Conservation (phyloP, 805 yeast genomes). For the Candida maltosa region DNA sequence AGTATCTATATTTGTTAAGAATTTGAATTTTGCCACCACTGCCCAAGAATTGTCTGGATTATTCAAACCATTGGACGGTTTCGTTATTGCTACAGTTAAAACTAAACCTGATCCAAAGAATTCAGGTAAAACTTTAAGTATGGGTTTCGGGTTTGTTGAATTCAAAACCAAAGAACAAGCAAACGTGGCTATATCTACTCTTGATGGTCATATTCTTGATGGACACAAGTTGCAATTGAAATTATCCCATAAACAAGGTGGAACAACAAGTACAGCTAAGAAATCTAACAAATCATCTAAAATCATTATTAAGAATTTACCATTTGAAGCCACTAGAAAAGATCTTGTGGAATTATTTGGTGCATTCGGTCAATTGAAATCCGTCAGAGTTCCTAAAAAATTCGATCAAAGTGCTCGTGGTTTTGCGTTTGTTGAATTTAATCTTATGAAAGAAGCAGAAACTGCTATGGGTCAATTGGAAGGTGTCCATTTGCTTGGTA, state of each 20-base stretch:
- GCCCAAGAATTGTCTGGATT: conserved; percentile 49
- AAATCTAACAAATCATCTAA: conserved; percentile 49
- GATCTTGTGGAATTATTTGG: conserved; percentile 92
- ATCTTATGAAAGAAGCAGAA: conserved; percentile 84
- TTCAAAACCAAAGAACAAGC: conserved; percentile 80
- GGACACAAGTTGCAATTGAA: conserved; percentile 91
- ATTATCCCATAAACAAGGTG: conserved; percentile 73
- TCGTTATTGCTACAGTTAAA: conserved; percentile 75
- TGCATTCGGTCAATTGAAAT: conserved; percentile 89
- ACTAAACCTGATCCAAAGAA: conserved; percentile 85
- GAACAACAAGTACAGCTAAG: conserved; percentile 17
- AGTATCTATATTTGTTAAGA: conserved; percentile 86
- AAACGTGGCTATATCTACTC: conserved; percentile 61
- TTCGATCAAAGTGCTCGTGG: conserved; percentile 95
- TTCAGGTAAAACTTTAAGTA: conserved; percentile 65
- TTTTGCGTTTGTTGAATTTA: conserved; percentile 94
- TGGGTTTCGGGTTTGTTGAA: conserved; percentile 98
- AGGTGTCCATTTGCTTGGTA: conserved; percentile 95
- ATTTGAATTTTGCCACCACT: conserved; percentile 82
- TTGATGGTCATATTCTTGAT: conserved; percentile 77
- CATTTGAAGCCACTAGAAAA: conserved; percentile 91
- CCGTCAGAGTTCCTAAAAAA: conserved; percentile 94
- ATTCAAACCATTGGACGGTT: conserved; percentile 75
- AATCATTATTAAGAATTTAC: conserved; percentile 92
- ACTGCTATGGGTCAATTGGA: conserved; percentile 88